Conservation (phyloP, 2,329 filamentous ascomycete species). For the Trichoderma sp. region DNA sequence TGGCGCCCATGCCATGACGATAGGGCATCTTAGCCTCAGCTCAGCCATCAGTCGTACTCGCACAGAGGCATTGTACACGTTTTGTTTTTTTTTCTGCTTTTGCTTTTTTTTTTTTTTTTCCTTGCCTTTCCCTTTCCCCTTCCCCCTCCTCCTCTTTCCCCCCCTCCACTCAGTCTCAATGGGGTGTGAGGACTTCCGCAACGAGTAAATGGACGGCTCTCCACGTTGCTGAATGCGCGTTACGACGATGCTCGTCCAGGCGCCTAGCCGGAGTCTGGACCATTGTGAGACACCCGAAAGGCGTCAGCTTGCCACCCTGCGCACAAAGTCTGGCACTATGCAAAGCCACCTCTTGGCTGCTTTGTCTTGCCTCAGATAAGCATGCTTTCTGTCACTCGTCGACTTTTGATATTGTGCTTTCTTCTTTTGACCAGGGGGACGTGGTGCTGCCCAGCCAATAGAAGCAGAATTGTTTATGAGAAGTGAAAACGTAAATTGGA, state of each 20-base stretch:
- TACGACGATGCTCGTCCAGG: conserved; percentile 3
- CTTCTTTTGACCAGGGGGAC: neutral
- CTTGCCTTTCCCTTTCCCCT: neutral
- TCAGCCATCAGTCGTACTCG: conserved; percentile 7
- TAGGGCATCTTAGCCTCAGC: conserved; percentile 4
- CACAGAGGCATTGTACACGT: neutral
- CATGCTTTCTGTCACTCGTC: conserved; percentile 9
- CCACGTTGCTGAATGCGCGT: neutral
- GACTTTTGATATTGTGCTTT: neutral
- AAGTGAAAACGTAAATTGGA: conserved; percentile 24
- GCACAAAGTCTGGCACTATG: conserved; percentile 23
- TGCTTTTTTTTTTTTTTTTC: neutral
- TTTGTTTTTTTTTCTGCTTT: neutral
- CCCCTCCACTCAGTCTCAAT: neutral
- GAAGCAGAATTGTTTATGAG: conserved; percentile 10
- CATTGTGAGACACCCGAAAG: conserved; percentile 21
- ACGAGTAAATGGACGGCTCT: neutral
- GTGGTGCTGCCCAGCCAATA: conserved; percentile 13
- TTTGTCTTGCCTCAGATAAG: conserved; percentile 28
- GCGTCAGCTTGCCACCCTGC: conserved; percentile 27
- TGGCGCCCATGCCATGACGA: conserved; percentile 21
- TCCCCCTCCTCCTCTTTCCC: neutral
- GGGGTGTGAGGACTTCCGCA: neutral
- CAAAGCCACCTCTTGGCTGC: conserved; percentile 27
- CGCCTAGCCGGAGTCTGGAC: conserved; percentile 19